phyloP scores from a whole-genome alignment of 2,329 filamentous ascomycete genomes.

The Diaporthe citriasiana region DNA sequence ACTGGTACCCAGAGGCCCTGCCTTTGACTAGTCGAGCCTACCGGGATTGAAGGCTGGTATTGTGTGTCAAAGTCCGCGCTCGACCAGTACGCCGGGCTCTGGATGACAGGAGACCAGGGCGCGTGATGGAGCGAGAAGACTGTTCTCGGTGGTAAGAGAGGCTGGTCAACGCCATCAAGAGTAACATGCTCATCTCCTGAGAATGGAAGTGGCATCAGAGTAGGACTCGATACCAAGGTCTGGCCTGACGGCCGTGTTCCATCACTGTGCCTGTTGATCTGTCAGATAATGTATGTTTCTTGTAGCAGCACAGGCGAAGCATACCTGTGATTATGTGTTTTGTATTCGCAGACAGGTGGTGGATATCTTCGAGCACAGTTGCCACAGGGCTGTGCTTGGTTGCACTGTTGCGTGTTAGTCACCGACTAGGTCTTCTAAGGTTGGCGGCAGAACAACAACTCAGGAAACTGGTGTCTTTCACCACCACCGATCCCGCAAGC shows the following conservation, averaged over 20 bases:
- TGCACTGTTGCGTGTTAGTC: conserved; percentile 57
- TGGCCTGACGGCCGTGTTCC: conserved; percentile 1
- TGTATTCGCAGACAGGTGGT: conserved; percentile 65
- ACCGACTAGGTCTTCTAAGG: background rate
- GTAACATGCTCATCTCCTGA: conserved; percentile 29
- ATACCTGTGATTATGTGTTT: conserved; percentile 46
- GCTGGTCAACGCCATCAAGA: conserved; percentile 42
- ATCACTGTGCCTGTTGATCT: conserved; percentile 23
- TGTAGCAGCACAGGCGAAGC: conserved; percentile 6
- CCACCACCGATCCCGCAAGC: too few relatives aligned
- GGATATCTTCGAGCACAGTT: conserved; percentile 68
- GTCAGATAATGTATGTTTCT: background rate
- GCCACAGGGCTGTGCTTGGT: conserved; percentile 67
- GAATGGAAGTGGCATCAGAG: conserved; percentile 42
- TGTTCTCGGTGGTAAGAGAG: conserved; percentile 39
- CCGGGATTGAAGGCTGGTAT: background rate
- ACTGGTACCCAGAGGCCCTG: conserved; percentile 18
- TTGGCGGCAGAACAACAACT: background rate
- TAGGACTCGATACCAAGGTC: conserved; percentile 1
- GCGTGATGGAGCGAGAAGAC: background rate
- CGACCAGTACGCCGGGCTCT: conserved; percentile 1
- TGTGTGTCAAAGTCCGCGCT: conserved; percentile 1
- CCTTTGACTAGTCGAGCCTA: background rate
- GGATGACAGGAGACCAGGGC: background rate
- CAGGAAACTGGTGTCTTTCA: background rate